Evolutionary conservation across 257 asterid species (phyloP), one percentile per base, ranked within the genome.

Genomic region (Solanum pennellii): DNA sequence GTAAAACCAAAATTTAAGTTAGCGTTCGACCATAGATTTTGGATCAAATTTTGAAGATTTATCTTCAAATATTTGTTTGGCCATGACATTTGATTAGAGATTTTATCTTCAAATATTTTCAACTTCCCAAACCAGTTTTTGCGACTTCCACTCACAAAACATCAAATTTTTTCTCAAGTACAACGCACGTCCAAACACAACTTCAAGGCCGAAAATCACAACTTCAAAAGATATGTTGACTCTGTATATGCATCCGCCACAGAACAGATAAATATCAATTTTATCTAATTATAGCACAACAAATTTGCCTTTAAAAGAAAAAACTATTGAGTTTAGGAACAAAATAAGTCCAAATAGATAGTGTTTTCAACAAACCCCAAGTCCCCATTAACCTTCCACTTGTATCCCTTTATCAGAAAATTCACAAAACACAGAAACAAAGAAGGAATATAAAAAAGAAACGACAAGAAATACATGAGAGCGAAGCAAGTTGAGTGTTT

Each of bases 401-500:
- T 37, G 5, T 41, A 23, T 65, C 9, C 65, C 35, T 37, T 33
- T 12, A 60, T 33, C 18, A 62, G 5, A 59, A 25, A 8, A 21
- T 9, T n/a, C 37, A 84, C 77, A 31, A 65, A 60, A 45, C 2
- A 6, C 23, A 12, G 12, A 37, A 79, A 20, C 16, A 85, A 15
- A 33, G 10, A 37, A 21, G 16, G 11, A 27, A 44, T 52, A 52
- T 37, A 60, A 66, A 41, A 14, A 59, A 77, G 21, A 41, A 60
- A 5, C 31, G 65, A 56, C 0, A 12, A 21, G 66, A 39, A 60
- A 35, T 87, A 96, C 99, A 95, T 89, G 91, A 60, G 94, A 90
- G 79, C 99, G 97, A 90, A 96, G 99, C 92, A 88, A 83, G 39
- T 95, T 93, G 29, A 96, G 91, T 23, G 98, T 89, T 66, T 91